Evolutionary conservation across 2,329 filamentous ascomycete genomes (phyloP).

Genomic region (Nannizzia gypsea): DNA sequence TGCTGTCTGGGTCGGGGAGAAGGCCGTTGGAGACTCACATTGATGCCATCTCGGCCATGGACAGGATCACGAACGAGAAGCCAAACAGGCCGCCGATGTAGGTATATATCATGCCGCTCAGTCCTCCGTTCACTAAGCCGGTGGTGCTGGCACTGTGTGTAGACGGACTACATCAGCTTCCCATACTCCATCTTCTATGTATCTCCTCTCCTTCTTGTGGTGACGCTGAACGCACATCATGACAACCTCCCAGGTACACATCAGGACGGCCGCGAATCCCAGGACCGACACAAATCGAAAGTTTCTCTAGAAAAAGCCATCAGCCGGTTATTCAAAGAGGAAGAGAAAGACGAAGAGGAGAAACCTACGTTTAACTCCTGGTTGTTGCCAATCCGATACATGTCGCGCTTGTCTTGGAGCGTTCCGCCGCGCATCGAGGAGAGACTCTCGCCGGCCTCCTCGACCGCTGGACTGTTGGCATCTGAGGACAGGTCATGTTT

Average conservation of each 20-base stretch:
- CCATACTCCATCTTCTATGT: neutral
- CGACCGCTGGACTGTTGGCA: neutral
- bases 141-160: conserved; percentile 8
- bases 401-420: conserved; percentile 22
- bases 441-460: neutral
- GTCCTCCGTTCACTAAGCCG: conserved; percentile 10
- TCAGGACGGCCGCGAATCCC: conserved; percentile 24
- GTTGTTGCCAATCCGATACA: conserved; percentile 24
- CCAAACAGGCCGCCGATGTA: conserved; percentile 10
- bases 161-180: neutral
- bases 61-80: conserved; percentile 6
- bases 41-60: conserved; percentile 12
- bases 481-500: neutral
- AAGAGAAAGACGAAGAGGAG: no score
- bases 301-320: conserved; percentile 19
- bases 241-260: conserved; percentile 15
- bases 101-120: conserved; percentile 12
- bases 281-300: conserved; percentile 26
- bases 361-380: conserved; percentile 23
- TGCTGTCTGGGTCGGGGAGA: neutral
- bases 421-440: conserved; percentile 16
- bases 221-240: conserved; percentile 9
- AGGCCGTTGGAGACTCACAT: conserved; percentile 9
- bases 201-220: neutral
- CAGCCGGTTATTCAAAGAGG: neutral